Base-by-base conservation (phyloP, 208 protist genomes). In the Crithidia mellificae region DNA sequence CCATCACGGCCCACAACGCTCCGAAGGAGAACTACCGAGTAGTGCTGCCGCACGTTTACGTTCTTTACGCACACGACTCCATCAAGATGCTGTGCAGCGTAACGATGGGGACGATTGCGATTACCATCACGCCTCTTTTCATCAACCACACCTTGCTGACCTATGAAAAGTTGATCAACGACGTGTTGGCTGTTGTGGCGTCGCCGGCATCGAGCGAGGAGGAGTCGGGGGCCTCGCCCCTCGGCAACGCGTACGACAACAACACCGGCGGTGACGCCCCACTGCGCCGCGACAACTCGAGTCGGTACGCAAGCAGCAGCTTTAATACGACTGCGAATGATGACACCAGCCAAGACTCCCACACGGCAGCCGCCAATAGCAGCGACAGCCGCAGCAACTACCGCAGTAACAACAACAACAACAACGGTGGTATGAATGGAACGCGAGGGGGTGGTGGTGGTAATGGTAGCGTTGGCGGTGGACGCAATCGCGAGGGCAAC, bases 51-150 rank as follows among this genome's bases (percentile, higher is more conserved):
- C 78, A 85, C 71, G 51, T 94, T 19, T 94, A 88, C 62, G 12
- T 90, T 25, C 68, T 87, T 12, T 93, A 88, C 76, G 79, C 67
- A 1, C 79, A 88, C 32, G 91, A 96, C 57, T 20, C 68, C 12
- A 77, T 80, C 39, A 85, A 85, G 66, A 76, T 83, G 57, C 77
- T 75, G 1, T 74, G 59, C 41, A 82, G 63, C 38, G 69, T 91
- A 32, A 78, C 93, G 51, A 68, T 94, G 50, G 87, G 92, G 43
- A 83, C 63, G 8, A 63, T 96, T n/a, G 84, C 81, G 27, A 80
- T 92, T 46, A 91, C 80, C 11, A 72, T 96, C 25, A 90, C 85
- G 9, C 84, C 91, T 19, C 78, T 77, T 29, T 88, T 96, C 52
- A 81, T 93, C 43, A 90, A 91, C 47, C 87, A 96, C 81, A 66